These are phyloP conservation scores for Echites panduratus DNA, from an alignment of 257 asterid species.

Conservation along the genomic window DNA sequence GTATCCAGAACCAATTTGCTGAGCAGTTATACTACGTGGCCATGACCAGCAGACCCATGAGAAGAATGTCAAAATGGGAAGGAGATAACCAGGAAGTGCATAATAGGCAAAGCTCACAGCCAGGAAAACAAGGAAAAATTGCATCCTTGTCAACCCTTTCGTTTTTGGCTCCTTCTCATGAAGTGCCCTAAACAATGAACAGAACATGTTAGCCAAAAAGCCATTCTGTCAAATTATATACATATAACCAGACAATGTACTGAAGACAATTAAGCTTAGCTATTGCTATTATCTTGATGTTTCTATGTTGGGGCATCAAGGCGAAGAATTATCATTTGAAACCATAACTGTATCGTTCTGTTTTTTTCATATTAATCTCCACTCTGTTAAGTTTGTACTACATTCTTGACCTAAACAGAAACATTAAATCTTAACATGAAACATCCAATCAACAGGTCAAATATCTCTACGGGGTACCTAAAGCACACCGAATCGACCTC, in stretches of 20 bases:
- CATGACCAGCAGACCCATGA: conserved; percentile 99
- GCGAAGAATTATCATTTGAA: conserved; percentile 20
- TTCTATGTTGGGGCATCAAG: conserved; percentile 12
- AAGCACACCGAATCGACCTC: too few species aligned
- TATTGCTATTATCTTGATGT: not conserved
- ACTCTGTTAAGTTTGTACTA: not conserved
- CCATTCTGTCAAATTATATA: not conserved
- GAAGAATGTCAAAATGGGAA: conserved; percentile 83
- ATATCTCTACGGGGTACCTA: not conserved
- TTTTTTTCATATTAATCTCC: not conserved
- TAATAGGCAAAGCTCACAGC: conserved; percentile 72
- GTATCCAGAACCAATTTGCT: conserved; percentile 93
- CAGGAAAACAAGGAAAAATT: conserved; percentile 72
- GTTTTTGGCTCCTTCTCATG: conserved; percentile 78
- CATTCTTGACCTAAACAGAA: not conserved
- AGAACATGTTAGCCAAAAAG: not conserved
- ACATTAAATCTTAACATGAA: not conserved
- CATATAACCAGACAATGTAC: not conserved
- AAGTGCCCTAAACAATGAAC: conserved; percentile 60
- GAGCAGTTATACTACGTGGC: conserved; percentile 89
- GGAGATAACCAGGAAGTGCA: conserved; percentile 81
- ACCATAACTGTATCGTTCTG: conserved; percentile 4
- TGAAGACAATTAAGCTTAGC: not conserved
- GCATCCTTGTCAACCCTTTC: conserved; percentile 73
- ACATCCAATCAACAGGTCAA: not conserved